Conservation (phyloP, 2,329 filamentous ascomycete species). For the Escovopsis sp. region DNA sequence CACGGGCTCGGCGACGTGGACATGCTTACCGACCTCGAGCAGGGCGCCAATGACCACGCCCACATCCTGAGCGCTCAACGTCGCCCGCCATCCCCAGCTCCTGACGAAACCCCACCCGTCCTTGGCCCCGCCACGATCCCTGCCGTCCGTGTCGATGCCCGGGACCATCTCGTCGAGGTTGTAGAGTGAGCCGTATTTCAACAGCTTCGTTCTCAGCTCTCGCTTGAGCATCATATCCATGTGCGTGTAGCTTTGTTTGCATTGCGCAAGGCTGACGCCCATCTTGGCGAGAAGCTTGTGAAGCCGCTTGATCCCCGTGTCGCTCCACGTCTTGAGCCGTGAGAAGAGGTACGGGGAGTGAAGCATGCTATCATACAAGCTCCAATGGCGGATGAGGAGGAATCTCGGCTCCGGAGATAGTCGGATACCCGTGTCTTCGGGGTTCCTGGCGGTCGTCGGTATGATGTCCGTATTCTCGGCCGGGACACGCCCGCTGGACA, state of each 20-base stretch:
- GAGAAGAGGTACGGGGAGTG: conserved; percentile 92
- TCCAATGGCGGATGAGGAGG: conserved; percentile 89
- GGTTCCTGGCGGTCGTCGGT: conserved; percentile 72
- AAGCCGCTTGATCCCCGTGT: conserved; percentile 71
- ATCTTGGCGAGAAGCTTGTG: conserved; percentile 96
- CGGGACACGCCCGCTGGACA: conserved; percentile 44
- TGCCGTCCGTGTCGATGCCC: conserved; percentile 54
- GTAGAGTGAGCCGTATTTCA: conserved; percentile 87
- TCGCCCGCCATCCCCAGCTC: conserved; percentile 96
- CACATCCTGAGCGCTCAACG: conserved; percentile 82
- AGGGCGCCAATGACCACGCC: conserved; percentile 86
- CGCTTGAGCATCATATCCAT: conserved; percentile 98
- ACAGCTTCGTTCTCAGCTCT: conserved; percentile 66
- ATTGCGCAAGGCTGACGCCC: conserved; percentile 88
- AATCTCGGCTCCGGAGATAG: conserved; percentile 90
- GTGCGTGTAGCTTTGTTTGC: conserved; percentile 89
- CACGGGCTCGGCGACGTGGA: conserved; percentile 19
- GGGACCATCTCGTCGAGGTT: conserved; percentile 90
- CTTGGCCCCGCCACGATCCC: conserved; percentile 56
- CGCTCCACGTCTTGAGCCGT: conserved; percentile 86
- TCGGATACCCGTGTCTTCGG: conserved; percentile 83
- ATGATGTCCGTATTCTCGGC: conserved; percentile 68
- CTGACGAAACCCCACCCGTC: conserved; percentile 96
- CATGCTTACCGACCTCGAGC: conserved; percentile 68
- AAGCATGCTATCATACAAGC: conserved; percentile 94